Conservation (phyloP, 108 stramenopile genomes). For the Skeletonema menzelii region DNA sequence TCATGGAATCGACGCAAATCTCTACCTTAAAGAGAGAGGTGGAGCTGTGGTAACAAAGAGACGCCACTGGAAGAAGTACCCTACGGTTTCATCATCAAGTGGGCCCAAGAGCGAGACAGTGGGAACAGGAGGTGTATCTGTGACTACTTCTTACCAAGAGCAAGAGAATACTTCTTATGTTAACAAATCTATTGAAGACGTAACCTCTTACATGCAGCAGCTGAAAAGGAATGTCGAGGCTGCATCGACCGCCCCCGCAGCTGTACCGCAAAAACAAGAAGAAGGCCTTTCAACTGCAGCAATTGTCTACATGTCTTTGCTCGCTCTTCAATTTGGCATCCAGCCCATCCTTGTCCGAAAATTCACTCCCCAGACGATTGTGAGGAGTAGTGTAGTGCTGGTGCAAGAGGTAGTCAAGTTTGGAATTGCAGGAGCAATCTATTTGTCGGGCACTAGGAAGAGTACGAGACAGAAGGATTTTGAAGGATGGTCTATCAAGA, state of each 20-base stretch:
- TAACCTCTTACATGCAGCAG: neutral
- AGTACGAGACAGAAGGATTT: slow-evolving; percentile 33
- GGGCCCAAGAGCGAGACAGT: neutral
- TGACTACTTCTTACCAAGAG: slow-evolving; percentile 5
- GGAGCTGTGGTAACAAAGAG: slow-evolving; percentile 26
- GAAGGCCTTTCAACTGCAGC: slow-evolving; percentile 5
- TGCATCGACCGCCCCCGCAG: neutral
- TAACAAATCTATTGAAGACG: neutral
- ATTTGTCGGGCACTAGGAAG: slow-evolving; percentile 34
- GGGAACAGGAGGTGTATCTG: slow-evolving; percentile 4
- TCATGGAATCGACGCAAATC: slow-evolving; percentile 33
- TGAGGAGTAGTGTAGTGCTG: slow-evolving; percentile 67
- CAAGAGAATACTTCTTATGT: neutral
- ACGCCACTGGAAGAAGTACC: slow-evolving; percentile 7
- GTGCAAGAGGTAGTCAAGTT: slow-evolving; percentile 63
- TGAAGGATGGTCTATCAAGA: slow-evolving; percentile 47
- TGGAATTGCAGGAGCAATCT: slow-evolving; percentile 44
- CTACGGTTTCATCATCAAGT: neutral
- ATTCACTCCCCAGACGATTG: slow-evolving; percentile 59
- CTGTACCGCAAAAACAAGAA: neutral
- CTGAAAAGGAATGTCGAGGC: neutral
- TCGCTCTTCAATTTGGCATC: slow-evolving; percentile 82
- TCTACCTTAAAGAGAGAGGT: slow-evolving; percentile 38
- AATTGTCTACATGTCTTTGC: slow-evolving; percentile 48
- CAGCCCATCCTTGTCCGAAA: slow-evolving; percentile 76